Conservation (phyloP, 257 asterid genomes). For the Scutellaria barbata region DNA sequence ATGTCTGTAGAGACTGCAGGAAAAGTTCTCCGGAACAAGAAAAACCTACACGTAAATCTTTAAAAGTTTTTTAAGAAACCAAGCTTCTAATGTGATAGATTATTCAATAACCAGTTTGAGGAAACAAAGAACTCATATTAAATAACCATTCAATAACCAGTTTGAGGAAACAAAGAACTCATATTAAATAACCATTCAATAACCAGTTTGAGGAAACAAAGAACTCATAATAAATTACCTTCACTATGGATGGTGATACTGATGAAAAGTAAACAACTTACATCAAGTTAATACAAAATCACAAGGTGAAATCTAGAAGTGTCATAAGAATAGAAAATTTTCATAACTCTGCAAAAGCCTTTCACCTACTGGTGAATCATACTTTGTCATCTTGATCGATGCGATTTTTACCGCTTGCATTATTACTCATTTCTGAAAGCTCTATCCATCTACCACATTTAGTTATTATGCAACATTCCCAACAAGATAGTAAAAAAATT, state of each 20-base stretch:
- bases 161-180: constrained; percentile 13
- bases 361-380: not conserved
- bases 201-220: constrained; percentile 13
- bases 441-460: not conserved
- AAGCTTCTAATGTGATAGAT: not conserved
- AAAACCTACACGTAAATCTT: not conserved
- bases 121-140: not conserved
- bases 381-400: constrained; percentile 22
- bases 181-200: not conserved
- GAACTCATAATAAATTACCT: not conserved
- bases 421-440: not conserved
- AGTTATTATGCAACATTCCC: not conserved
- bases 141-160: constrained; percentile 19
- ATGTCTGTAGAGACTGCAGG: constrained; percentile 9
- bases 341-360: not conserved
- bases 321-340: not conserved
- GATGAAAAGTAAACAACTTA: not conserved
- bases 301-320: not conserved
- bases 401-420: not conserved
- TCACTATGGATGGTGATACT: not conserved
- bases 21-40: not conserved
- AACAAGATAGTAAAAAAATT: not conserved
- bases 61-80: not conserved
- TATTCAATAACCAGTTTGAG: constrained; percentile 16
- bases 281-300: not conserved